Base-by-base conservation (phyloP, 345 rosid species). In the Fremontodendron californicum region DNA sequence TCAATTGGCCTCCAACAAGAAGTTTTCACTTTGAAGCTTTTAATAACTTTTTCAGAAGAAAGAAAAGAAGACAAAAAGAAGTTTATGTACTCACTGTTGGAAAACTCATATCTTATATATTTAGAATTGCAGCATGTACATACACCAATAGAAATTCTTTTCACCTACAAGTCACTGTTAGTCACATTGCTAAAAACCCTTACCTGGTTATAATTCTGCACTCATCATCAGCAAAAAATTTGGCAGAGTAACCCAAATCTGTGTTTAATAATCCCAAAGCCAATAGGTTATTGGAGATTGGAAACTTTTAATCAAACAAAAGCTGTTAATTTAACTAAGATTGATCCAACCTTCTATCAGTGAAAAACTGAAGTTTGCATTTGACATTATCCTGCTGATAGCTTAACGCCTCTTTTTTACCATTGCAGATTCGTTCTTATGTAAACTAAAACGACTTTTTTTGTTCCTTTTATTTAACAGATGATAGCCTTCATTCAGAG, bases 401-500 rank as follows among this genome's bases (percentile, higher is more conserved):
- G 35, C 35, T 33, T 33, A 1, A 1, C 3, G 3, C 1, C 9
- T 11, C 54, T 5, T 13, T 39, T 39, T 55, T 37, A 37, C 21
- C 25, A 63, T 25, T 27, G 39, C 33, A 69, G 23, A 29, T 45
- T 68, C 35, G 10, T 48, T 69, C 55, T 33, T 23, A 12, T 21
- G 39, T 4, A 55, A 55, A 55, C 19, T 74, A 37, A 60, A 64
- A 2, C 23, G 6, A 9, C 6, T 49, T 1, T n/a, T 60, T 25
- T 25, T 9, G 19, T 35, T 37, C n/a, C n/a, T 77, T 9, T 62
- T 39, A 16, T 72, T 79, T 10, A 10, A 71, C 93, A 93, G 98
- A 79, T 90, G 92, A 69, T 91, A n/a, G 94, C 89, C 55, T 89
- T 94, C 80, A 45, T 88, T 75, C 97, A 87, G 78, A 90, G 95